Evolutionary conservation across 192 early-diverging fungal genomes (phyloP).

Genomic region (Entrophospora sp.): DNA sequence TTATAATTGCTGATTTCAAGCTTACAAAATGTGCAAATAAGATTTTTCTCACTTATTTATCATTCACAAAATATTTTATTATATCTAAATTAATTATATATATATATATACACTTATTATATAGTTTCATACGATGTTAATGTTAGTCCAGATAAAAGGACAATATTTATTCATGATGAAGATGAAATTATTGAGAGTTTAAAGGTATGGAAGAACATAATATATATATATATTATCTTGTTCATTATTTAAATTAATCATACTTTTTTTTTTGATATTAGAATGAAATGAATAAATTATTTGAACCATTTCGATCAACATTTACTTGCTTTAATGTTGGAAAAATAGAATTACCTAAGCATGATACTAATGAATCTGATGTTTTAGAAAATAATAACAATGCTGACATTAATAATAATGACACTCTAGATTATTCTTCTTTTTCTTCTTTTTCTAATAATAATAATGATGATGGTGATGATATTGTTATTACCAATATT

Average conservation of each 20-base stretch:
- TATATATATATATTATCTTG: not conserved
- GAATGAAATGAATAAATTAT: slow-evolving; percentile 36
- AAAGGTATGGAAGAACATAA: too few relatives aligned
- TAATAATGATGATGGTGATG: too few relatives aligned
- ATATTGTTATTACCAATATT: too few relatives aligned
- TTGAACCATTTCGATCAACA: slow-evolving; percentile 52
- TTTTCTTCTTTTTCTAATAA: too few relatives aligned
- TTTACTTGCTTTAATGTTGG: slow-evolving; percentile 24
- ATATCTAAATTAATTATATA: too few relatives aligned
- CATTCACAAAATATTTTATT: too few relatives aligned
- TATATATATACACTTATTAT: too few relatives aligned
- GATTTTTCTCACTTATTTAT: slow-evolving; percentile 1
- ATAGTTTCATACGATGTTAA: slow-evolving; percentile 78
- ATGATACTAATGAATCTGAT: too few relatives aligned
- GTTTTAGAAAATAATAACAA: too few relatives aligned
- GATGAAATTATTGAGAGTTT: slow-evolving; percentile 41
- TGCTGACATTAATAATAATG: too few relatives aligned
- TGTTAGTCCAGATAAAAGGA: slow-evolving; percentile 91
- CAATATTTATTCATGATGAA: slow-evolving; percentile 79
- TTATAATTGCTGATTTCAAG: slow-evolving; percentile 60
- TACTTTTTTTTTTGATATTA: slow-evolving; percentile 13
- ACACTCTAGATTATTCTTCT: too few relatives aligned
- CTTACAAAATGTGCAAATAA: slow-evolving; percentile 42
- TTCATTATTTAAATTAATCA: not conserved
- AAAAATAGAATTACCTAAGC: not conserved